A percentile compares a stretch with the other conserved stretches of the same genome.
phyloP scores from a whole-genome alignment of 2,329 filamentous ascomycete species.

The Colletotrichum euphorbiae region DNA sequence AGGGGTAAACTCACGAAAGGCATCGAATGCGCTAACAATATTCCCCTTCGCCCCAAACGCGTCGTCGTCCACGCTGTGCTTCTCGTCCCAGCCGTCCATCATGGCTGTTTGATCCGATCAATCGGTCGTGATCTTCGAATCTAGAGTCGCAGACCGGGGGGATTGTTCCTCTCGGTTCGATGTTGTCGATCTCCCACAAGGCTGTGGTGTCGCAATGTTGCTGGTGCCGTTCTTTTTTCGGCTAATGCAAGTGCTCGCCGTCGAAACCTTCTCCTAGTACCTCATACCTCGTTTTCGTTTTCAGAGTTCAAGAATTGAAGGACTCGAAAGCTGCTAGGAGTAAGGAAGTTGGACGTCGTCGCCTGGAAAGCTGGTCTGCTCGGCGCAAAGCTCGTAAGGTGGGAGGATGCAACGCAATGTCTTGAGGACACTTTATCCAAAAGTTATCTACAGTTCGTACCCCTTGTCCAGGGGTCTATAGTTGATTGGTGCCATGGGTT shows the following conservation, averaged over 20 bases:
- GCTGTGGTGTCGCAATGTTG: slow-evolving; percentile 12
- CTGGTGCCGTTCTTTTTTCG: slow-evolving; percentile 8
- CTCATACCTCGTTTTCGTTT: slow-evolving; percentile 31
- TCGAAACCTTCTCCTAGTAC: slow-evolving; percentile 19
- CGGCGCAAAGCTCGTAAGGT: slow-evolving; percentile 35
- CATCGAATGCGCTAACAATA: slow-evolving; percentile 91
- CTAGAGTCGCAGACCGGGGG: neutral
- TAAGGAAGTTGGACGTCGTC: slow-evolving; percentile 6
- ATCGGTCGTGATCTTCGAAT: neutral
- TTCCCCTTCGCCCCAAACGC: slow-evolving; percentile 79
- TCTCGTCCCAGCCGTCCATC: slow-evolving; percentile 85
- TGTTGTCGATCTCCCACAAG: neutral
- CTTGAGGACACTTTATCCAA: slow-evolving; percentile 42
- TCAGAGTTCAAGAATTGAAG: neutral
- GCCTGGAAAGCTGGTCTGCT: slow-evolving; percentile 25
- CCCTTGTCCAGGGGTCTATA: slow-evolving; percentile 36
- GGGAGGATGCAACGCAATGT: slow-evolving; percentile 10
- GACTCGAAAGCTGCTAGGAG: neutral
- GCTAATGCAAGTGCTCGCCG: slow-evolving; percentile 38
- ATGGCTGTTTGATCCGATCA: slow-evolving; percentile 12
- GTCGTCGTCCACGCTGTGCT: slow-evolving; percentile 76
- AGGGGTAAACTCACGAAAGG: slow-evolving; percentile 79
- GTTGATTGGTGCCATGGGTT: slow-evolving; percentile 37
- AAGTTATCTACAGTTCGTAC: slow-evolving; percentile 35
- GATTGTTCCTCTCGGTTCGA: neutral